Conservation (phyloP, 208 protist genomes). For the Wallacemonas rigidus region DNA sequence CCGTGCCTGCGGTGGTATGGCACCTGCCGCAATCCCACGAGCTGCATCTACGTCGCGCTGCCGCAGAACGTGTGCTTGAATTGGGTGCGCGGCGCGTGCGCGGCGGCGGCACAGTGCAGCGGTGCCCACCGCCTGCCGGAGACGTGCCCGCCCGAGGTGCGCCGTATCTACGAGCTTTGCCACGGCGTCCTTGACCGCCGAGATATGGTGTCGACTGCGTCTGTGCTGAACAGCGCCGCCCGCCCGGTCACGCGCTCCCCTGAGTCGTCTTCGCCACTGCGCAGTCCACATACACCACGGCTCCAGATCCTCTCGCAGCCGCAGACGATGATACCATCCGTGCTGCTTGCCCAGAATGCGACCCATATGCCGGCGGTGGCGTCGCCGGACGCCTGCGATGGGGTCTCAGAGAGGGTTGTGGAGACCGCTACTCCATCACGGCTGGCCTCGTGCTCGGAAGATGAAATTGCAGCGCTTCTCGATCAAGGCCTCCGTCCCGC, state of each 20-base stretch:
- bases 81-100: slow-evolving; percentile 70
- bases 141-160: slow-evolving; percentile 50
- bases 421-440: slow-evolving; percentile 3
- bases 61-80: slow-evolving; percentile 81
- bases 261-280: background rate
- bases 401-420: background rate
- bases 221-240: background rate
- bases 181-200: slow-evolving; percentile 44
- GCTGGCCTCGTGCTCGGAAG: slow-evolving; percentile 5
- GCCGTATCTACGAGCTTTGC: slow-evolving; percentile 53
- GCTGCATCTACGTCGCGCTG: slow-evolving; percentile 52
- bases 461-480: slow-evolving; percentile 3
- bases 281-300: slow-evolving; percentile 16
- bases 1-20: slow-evolving; percentile 79
- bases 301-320: slow-evolving; percentile 21
- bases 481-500: slow-evolving; percentile 12
- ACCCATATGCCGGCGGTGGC: background rate
- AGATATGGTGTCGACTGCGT: slow-evolving; percentile 10
- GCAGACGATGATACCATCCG: background rate
- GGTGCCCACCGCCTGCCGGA: slow-evolving; percentile 78
- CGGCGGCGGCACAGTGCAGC: slow-evolving; percentile 45
- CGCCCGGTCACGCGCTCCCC: background rate
- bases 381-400: slow-evolving; percentile 22
- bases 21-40: slow-evolving; percentile 65
- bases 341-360: background rate